Evolutionary conservation across 106 monocot species (phyloP), one percentile per base, ranked within the genome.

Genomic region (Iris macrosiphon): DNA sequence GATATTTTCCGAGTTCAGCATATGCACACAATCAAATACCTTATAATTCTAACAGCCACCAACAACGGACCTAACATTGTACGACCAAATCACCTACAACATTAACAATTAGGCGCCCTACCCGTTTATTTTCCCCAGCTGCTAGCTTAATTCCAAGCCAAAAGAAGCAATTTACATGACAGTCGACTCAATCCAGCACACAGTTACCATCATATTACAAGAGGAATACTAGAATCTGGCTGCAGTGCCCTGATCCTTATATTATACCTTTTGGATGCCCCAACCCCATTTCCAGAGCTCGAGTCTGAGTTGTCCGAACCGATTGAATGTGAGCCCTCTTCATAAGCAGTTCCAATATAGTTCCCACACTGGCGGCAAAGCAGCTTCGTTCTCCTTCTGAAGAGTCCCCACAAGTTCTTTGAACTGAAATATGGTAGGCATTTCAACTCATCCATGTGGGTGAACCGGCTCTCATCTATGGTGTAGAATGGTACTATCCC

Each of bases 391-490:
- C 59, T 66, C 52, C 44, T 65, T 52, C 73, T 65, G 71, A 83
- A 71, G 49, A 83, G 52, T 1, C 78, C 83, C 83, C 82, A 72
- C 3, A 72, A 74, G 38, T 54, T 40, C 35, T 56, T 64, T 0
- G 76, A 67, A 55, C 25, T 60, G 77, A 76, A 77, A 49, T 72
- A 77, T 22, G 72, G 76, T 13, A 56, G 25, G 64, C 82, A 82
- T 2, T 68, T 74, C 31, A 74, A 17, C 48, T 82, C 82, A 60
- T 76, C 68, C 6, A 17, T 62, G 12, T 68, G 66, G 19, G 72
- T 59, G 43, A 82, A 72, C 40, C 82, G 67, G 57, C 82, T 82
- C 60, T 82, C 76, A 21, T 82, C 76, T 14, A 82, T 59, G 0
- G 54, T 63, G 45, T 59, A 46, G 66, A 82, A 77, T 16, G 82